These are phyloP conservation scores for Eucalyptus curtisii DNA, from an alignment of 345 rosid genomes.

Conservation along the genomic window DNA sequence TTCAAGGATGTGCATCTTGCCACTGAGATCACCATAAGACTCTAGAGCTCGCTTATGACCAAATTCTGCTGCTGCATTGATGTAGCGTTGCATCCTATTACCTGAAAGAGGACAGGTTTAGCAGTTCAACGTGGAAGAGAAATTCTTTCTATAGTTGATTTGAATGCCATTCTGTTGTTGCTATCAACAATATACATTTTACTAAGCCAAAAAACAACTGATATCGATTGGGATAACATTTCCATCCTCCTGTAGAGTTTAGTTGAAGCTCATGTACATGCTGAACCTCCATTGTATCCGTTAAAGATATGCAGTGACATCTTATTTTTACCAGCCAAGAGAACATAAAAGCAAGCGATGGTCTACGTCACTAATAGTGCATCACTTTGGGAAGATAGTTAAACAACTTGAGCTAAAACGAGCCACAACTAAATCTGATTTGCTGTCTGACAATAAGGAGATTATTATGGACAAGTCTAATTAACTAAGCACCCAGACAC, in stretches of 20 bases:
- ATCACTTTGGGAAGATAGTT: background rate
- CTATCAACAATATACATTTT: background rate
- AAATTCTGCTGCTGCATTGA: too few species aligned
- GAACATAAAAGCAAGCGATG: background rate
- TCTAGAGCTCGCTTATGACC: too few species aligned
- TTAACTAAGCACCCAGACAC: background rate
- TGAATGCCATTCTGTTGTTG: background rate
- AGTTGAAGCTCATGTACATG: background rate
- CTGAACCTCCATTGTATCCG: background rate
- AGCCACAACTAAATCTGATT: background rate
- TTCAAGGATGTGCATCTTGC: background rate
- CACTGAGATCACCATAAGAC: background rate
- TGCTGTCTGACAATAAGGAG: background rate
- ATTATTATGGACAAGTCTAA: background rate
- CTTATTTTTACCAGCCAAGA: background rate
- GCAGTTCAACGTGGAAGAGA: too few species aligned
- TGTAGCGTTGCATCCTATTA: too few species aligned
- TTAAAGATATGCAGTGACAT: background rate
- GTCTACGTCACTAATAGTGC: fast-evolving
- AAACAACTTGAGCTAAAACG: background rate
- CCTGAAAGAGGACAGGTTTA: too few species aligned
- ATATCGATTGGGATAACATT: background rate
- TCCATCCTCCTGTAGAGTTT: background rate
- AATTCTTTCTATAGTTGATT: too few species aligned
- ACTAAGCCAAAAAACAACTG: background rate